These are phyloP conservation scores for Mycena olivaceomarginata DNA, from an alignment of 768 basidiomycete species.

Conservation along the genomic window DNA sequence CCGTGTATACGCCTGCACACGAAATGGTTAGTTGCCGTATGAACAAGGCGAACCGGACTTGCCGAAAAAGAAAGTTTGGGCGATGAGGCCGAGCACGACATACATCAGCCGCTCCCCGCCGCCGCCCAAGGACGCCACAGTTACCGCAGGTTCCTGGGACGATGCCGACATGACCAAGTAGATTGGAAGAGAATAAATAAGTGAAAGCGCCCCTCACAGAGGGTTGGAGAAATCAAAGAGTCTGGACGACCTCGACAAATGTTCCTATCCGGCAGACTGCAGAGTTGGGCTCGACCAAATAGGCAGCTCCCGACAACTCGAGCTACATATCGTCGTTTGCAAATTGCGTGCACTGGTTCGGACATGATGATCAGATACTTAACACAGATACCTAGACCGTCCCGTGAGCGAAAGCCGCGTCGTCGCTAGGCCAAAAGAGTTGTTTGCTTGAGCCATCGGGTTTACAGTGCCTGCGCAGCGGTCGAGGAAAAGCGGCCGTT, in stretches of 20 bases:
- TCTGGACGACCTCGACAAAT: neutral
- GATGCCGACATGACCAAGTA: neutral
- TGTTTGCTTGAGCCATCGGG: too few species aligned
- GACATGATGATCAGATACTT: too few species aligned
- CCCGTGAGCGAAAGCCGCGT: too few species aligned
- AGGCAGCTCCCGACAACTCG: too few species aligned
- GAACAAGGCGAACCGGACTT: neutral
- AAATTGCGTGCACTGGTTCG: too few species aligned
- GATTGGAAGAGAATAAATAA: neutral
- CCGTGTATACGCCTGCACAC: constrained; percentile 1
- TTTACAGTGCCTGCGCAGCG: too few species aligned
- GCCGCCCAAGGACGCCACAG: neutral
- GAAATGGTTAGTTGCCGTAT: neutral
- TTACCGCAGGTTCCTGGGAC: neutral
- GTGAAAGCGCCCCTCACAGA: neutral
- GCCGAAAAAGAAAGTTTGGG: constrained; percentile 29
- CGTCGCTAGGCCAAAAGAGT: too few species aligned
- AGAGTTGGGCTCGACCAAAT: too few species aligned
- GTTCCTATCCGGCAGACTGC: neutral
- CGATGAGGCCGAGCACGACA: neutral
- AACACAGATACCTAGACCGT: too few species aligned
- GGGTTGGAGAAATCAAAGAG: neutral
- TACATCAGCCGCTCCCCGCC: neutral
- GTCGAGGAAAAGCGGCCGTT: too few species aligned
- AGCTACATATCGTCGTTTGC: too few species aligned